A percentile compares a stretch with the other conserved stretches of the same genome.
Evolutionary conservation across 345 rosid species (phyloP).

Genomic region (Psidium guajava): DNA sequence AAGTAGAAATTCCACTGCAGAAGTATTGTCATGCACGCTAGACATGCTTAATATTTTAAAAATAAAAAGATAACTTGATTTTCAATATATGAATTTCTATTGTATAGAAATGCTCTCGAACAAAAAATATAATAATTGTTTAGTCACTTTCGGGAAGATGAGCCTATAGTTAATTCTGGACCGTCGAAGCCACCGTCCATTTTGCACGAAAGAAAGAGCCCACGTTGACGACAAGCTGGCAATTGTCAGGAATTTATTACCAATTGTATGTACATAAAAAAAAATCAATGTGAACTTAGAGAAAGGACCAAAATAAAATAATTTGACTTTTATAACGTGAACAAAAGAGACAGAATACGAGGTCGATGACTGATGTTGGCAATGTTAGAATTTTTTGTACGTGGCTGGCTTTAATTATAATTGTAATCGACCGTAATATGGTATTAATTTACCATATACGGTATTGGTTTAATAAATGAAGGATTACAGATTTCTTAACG

Average conservation of each 20-base stretch:
- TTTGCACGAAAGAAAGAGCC: neutral
- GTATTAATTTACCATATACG: too few relatives aligned
- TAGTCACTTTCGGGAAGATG: neutral
- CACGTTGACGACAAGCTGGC: conserved; percentile 2
- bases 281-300: neutral
- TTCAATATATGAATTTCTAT: neutral
- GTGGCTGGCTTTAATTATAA: too few relatives aligned
- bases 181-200: neutral
- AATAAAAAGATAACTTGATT: neutral
- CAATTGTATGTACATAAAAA: neutral
- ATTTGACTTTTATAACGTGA: neutral
- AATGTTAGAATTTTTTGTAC: too few relatives aligned
- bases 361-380: neutral
- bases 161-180: neutral
- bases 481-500: too few relatives aligned
- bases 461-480: too few relatives aligned
- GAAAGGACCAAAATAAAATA: neutral
- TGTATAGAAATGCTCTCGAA: neutral
- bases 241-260: neutral
- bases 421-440: too few relatives aligned
- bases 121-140: neutral
- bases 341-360: neutral
- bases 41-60: neutral
- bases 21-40: too few relatives aligned
- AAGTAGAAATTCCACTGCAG: too few relatives aligned